phyloP scores from a whole-genome alignment of 1,139 yeast genomes.

The Williopsis jadinii region DNA sequence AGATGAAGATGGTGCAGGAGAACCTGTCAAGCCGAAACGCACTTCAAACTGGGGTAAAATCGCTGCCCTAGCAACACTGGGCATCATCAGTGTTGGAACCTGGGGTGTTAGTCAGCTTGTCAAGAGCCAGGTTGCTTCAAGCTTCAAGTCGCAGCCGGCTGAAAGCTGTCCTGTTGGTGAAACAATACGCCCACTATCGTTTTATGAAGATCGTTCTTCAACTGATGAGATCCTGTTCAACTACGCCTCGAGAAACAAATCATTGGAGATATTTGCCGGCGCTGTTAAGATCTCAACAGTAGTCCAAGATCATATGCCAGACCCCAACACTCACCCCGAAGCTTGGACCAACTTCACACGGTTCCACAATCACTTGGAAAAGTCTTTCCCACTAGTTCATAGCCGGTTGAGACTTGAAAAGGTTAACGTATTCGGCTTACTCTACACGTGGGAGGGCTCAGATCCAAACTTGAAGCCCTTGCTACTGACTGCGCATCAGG shows the following conservation, averaged over 20 bases:
- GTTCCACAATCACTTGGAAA: constrained; percentile 47
- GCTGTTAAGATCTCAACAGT: constrained; percentile 59
- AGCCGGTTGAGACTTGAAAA: constrained; percentile 32
- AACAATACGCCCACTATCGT: constrained; percentile 16
- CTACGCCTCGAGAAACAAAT: constrained; percentile 29
- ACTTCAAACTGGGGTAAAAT: too few species aligned
- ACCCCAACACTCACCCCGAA: constrained; percentile 33
- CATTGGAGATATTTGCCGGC: constrained; percentile 37
- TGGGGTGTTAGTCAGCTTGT: neutral
- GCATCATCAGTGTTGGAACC: neutral
- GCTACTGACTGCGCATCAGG: constrained; percentile 69
- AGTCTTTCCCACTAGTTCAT: constrained; percentile 52
- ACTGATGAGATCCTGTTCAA: constrained; percentile 27
- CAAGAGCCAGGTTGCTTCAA: too few species aligned
- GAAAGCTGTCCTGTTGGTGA: constrained; percentile 11
- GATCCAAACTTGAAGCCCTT: constrained; percentile 50
- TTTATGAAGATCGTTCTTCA: constrained; percentile 13
- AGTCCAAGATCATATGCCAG: constrained; percentile 43
- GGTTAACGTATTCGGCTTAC: constrained; percentile 59
- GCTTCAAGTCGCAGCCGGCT: neutral
- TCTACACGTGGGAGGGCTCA: constrained; percentile 53
- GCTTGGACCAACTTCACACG: constrained; percentile 34
- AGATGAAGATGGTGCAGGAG: too few species aligned
- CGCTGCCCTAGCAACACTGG: too few species aligned
- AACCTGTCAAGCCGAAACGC: too few species aligned